Evolutionary conservation across 1,139 yeast genomes (phyloP).

Genomic region (Blastobotrys buckinghamii): DNA sequence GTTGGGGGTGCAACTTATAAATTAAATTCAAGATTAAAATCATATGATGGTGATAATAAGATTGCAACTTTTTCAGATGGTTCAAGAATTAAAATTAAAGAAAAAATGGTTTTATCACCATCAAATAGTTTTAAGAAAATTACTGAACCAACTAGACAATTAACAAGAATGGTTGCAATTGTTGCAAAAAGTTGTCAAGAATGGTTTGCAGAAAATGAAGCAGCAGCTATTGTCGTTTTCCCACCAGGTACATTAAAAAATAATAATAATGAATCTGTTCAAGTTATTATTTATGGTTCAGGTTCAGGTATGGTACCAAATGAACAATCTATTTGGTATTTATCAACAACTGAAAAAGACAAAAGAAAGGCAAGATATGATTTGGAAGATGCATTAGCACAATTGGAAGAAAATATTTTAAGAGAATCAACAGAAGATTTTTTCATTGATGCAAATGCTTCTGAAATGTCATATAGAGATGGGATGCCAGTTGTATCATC

Average conservation of each 20-base stretch:
- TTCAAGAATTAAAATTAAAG: slow-evolving; percentile 47
- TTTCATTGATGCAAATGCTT: slow-evolving; percentile 49
- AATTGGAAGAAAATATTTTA: slow-evolving; percentile 71
- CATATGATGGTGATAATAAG: slow-evolving; percentile 42
- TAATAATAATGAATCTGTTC: slow-evolving; percentile 66
- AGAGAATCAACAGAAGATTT: slow-evolving; percentile 63
- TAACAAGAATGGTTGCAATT: slow-evolving; percentile 72
- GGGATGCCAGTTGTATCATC: slow-evolving; percentile 73
- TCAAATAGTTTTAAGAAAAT: background rate
- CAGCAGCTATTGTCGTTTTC: slow-evolving; percentile 82
- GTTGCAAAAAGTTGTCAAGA: slow-evolving; percentile 84
- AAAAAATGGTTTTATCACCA: slow-evolving; percentile 31
- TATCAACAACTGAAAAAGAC: slow-evolving; percentile 71
- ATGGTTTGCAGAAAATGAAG: slow-evolving; percentile 85
- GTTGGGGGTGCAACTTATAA: slow-evolving; percentile 96
- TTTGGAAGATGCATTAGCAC: slow-evolving; percentile 70
- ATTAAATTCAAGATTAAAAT: slow-evolving; percentile 57
- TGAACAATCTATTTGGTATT: slow-evolving; percentile 89
- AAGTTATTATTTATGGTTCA: slow-evolving; percentile 82
- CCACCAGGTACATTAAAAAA: slow-evolving; percentile 81
- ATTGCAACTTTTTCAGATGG: slow-evolving; percentile 76
- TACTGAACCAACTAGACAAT: slow-evolving; percentile 38
- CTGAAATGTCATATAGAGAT: slow-evolving; percentile 49
- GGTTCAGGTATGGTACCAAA: slow-evolving; percentile 83
- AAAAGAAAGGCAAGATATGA: slow-evolving; percentile 61